phyloP scores from a whole-genome alignment of 169 alveolate species.

The Fabrea salina region DNA sequence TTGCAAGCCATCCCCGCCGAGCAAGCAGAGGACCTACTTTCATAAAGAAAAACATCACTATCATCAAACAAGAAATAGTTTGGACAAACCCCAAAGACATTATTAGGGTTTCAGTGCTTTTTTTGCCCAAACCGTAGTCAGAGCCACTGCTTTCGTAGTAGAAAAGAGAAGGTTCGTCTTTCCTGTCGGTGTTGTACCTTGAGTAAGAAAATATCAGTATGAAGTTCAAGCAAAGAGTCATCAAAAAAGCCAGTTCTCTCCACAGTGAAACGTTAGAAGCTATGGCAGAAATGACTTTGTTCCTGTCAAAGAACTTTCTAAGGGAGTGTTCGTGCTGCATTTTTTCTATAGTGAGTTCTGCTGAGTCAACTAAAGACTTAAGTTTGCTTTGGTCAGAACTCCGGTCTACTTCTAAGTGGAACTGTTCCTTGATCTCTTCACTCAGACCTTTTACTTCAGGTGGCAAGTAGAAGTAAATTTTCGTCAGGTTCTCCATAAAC shows the following conservation, averaged over 20 bases:
- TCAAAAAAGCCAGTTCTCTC: neutral
- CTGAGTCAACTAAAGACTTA: neutral
- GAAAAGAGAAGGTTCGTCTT: neutral
- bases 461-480: slow-evolving; percentile 2
- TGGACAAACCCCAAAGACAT: neutral
- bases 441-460: slow-evolving; percentile 11
- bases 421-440: slow-evolving; percentile 13
- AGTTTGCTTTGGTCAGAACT: slow-evolving; percentile 18
- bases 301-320: neutral
- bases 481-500: neutral
- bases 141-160: neutral
- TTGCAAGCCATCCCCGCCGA: neutral
- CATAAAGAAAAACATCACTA: slow-evolving; percentile 18
- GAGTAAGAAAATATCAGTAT: neutral
- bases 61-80: neutral
- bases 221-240: slow-evolving; percentile 16
- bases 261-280: neutral
- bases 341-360: neutral
- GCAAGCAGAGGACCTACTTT: slow-evolving; percentile 19
- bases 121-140: neutral
- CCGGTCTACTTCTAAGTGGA: neutral
- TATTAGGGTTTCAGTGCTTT: neutral
- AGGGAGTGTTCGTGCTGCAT: neutral
- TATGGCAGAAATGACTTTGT: neutral
- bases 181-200: neutral